Evolutionary conservation across 371 early-diverging fungal genomes (phyloP), one percentile per base, ranked within the genome.

Genomic region (Synchytrium microbalum): DNA sequence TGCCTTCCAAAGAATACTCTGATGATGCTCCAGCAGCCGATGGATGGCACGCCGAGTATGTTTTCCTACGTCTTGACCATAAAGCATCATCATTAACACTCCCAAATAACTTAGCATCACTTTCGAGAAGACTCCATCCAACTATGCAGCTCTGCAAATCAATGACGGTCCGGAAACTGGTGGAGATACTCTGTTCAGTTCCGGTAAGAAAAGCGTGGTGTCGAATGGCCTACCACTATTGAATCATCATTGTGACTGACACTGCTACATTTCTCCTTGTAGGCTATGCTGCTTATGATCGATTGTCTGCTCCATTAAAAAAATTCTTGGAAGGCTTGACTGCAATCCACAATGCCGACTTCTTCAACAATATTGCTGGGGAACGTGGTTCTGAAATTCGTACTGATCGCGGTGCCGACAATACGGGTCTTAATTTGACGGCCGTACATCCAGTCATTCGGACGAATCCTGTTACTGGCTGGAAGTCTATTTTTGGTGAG

Each of bases 401-500:
- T 54, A 75, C 81, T 55, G 73, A 72, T 23, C 62, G 58, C 5
- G 46, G 58, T 14, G 53, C 54, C 3, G 62, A 53, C 62, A 56
- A 61, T 19, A 14, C 29, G 54, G 14, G 54, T 55, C 3, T n/a
- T 55, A 57, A 66, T 38, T 73, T 76, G 54, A 72, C 71, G 59
- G 65, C 77, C 23, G 57, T 54, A 1, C 83, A 83, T 31, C 82
- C 81, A 16, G 60, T 83, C 3, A 62, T 85, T 46, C 79, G 84
- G 54, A 84, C 84, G 27, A 80, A 85, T 64, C 85, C 85, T 52
- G 77, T 84, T 57, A 84, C 85, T 3, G 83, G 84, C 19, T 84
- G 83, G 83, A 83, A 82, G 61, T 54, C 78, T 23, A 66, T 85
- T 53, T 85, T 64, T 64, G 79, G 79, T 57, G 84, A 84, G 71